phyloP scores from a whole-genome alignment of 768 basidiomycete genomes.

The Rhodosporidiobolus sp. region DNA sequence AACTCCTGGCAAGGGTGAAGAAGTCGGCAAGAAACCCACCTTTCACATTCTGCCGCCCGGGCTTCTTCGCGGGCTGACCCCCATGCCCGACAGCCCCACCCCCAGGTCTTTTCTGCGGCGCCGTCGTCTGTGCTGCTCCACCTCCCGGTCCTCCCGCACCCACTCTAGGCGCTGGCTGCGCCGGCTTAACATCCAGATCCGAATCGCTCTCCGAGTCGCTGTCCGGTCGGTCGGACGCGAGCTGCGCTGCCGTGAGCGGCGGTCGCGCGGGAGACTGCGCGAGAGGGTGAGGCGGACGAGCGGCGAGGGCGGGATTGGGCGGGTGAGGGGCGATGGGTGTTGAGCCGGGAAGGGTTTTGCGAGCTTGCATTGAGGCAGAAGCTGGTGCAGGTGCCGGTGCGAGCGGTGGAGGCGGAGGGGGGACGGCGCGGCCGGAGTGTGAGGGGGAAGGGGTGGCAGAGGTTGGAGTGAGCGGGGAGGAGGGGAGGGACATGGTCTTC shows the following conservation, averaged over 20 bases:
- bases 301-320: background rate
- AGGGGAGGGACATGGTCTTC: conserved; percentile 34
- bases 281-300: conserved; percentile 7
- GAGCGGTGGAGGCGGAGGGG: background rate
- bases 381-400: background rate
- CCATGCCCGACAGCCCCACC: background rate
- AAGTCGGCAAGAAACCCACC: too few species aligned
- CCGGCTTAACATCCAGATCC: conserved; percentile 4
- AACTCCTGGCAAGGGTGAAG: too few species aligned
- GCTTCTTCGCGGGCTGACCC: background rate
- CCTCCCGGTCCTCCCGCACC: background rate
- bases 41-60: background rate
- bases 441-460: background rate
- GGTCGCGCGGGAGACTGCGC: conserved; percentile 11
- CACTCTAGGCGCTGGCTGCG: too few species aligned
- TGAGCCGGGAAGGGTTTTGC: background rate
- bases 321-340: background rate
- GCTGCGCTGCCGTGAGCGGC: background rate
- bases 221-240: conserved; percentile 17
- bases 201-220: conserved; percentile 21
- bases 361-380: conserved; percentile 7
- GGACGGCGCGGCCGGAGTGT: background rate
- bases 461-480: conserved; percentile 13
- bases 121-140: background rate
- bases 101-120: conserved; percentile 1